Percentiles rank a stretch among this genome's conserved stretches.
Conservation (phyloP, 2,329 filamentous ascomycete species). For the Sarocladium strictum region DNA sequence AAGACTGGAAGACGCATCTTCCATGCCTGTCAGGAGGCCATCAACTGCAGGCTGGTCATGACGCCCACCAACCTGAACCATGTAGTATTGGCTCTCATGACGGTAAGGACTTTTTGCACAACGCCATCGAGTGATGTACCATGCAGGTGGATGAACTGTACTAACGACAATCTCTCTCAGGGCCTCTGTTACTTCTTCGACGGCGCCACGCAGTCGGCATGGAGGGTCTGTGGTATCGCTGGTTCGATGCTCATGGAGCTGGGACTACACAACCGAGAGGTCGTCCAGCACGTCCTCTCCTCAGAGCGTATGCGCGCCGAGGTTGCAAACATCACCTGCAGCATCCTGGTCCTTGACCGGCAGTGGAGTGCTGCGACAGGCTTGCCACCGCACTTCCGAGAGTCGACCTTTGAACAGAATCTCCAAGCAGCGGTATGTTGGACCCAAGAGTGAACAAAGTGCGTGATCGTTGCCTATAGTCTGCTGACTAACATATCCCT, state of each 20-base stretch:
- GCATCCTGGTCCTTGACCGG: constrained; percentile 13
- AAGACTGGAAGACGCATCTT: neutral
- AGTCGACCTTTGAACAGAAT: constrained; percentile 11
- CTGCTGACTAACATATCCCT: too few relatives aligned
- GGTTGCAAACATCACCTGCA: constrained; percentile 10
- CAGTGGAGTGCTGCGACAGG: constrained; percentile 15
- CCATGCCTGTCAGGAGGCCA: constrained; percentile 1
- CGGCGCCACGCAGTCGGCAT: constrained; percentile 17
- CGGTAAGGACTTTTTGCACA: too few relatives aligned
- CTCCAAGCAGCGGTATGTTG: neutral
- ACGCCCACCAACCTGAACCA: constrained; percentile 9
- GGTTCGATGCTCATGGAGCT: constrained; percentile 22
- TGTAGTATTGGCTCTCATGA: constrained; percentile 7
- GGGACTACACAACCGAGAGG: constrained; percentile 20
- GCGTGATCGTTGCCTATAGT: too few relatives aligned
- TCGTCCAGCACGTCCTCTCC: constrained; percentile 14
- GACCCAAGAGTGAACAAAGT: too few relatives aligned
- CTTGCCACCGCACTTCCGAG: constrained; percentile 13
- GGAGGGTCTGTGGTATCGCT: constrained; percentile 22
- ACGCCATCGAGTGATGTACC: too few relatives aligned
- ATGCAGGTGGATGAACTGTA: too few relatives aligned
- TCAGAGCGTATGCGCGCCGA: constrained; percentile 9
- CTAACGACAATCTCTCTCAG: too few relatives aligned
- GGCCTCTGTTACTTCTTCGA: constrained; percentile 20
- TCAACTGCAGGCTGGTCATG: constrained; percentile 9